Evolutionary conservation across 352 stramenopile genomes (phyloP).

Genomic region (Poterioochromonas sp.): DNA sequence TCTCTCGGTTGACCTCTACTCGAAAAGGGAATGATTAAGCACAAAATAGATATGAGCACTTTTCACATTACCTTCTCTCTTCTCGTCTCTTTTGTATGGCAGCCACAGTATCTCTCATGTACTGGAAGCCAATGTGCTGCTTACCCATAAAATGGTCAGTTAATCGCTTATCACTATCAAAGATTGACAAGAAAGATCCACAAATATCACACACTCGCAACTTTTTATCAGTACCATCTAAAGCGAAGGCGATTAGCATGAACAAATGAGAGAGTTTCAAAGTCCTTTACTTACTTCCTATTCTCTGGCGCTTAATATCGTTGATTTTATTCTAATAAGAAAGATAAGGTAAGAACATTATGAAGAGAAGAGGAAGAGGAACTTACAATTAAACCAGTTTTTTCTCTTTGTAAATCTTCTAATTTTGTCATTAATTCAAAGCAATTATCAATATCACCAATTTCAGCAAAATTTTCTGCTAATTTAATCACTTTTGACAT

Average conservation of each 20-base stretch:
- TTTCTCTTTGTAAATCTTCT: constrained; percentile 26
- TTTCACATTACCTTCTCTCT: background rate
- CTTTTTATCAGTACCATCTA: constrained; percentile 50
- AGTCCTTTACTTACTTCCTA: background rate
- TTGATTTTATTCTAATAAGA: constrained; percentile 33
- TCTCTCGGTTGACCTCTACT: no score
- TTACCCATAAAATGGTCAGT: constrained; percentile 79
- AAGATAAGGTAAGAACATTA: background rate
- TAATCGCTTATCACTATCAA: constrained; percentile 72
- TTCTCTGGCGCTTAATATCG: background rate
- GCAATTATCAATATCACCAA: constrained; percentile 20
- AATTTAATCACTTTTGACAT: constrained; percentile 57
- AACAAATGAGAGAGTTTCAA: no score
- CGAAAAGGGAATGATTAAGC: background rate
- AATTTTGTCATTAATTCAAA: background rate
- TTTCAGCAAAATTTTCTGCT: constrained; percentile 52
- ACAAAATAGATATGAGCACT: background rate
- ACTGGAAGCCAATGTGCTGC: constrained; percentile 71
- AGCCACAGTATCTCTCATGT: constrained; percentile 3
- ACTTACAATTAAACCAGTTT: constrained; percentile 23
- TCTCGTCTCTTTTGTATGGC: constrained; percentile 27
- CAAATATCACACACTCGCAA: constrained; percentile 78
- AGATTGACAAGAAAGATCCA: constrained; percentile 77
- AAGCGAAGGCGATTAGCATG: no score
- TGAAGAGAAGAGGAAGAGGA: background rate